phyloP scores from a whole-genome alignment of 169 alveolate species.

The Fabrea salina region DNA sequence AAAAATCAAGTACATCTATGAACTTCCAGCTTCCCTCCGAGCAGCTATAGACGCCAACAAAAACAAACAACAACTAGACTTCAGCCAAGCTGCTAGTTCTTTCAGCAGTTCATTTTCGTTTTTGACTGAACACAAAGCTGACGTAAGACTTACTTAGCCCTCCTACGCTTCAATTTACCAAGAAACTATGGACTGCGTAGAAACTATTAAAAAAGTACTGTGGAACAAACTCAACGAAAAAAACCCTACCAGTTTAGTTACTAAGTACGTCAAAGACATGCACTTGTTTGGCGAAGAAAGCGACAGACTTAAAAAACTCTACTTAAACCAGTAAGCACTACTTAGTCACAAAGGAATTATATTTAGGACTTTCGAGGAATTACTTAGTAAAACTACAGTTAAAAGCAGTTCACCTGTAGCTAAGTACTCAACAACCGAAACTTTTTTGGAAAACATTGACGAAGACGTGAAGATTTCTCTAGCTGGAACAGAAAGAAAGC shows the following conservation, averaged over 20 bases:
- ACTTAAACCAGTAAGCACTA: conserved; percentile 4
- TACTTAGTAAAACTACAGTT: not conserved
- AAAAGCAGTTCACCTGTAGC: not conserved
- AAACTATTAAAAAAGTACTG: not conserved
- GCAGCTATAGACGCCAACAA: not conserved
- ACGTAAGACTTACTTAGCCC: not conserved
- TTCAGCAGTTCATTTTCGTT: not conserved
- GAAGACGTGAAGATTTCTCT: not conserved
- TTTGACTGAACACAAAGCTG: not conserved
- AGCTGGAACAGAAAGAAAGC: not conserved
- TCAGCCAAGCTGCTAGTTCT: not conserved
- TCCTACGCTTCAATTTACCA: conserved; percentile 20
- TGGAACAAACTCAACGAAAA: not conserved
- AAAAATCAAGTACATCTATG: conserved; percentile 16
- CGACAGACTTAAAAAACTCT: not conserved
- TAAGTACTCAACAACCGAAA: not conserved
- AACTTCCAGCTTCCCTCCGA: not conserved
- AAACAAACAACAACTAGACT: not conserved
- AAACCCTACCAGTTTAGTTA: not conserved
- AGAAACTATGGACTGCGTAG: conserved; percentile 8
- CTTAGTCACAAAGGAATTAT: not conserved
- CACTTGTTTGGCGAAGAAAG: not conserved
- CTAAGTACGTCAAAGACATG: conserved; percentile 6
- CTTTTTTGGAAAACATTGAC: not conserved
- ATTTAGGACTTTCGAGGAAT: not conserved